Conservation (phyloP, 1,284 basidiomycete species). For the Retiboletus flavoniger region DNA sequence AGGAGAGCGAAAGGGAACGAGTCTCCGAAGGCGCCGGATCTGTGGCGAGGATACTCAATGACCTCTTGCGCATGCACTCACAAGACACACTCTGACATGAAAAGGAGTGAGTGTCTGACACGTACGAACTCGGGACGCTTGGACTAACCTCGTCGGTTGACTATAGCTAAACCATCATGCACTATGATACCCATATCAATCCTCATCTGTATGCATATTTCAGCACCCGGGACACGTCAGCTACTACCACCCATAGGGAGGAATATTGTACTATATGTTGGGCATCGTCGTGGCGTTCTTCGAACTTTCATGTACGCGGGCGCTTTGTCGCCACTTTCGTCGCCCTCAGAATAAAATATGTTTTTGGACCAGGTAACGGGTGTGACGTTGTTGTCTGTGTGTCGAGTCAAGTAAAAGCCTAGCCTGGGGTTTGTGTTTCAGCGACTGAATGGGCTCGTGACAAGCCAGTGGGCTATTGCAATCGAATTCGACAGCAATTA, state of each 20-base stretch:
- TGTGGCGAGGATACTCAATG: conserved; percentile 55
- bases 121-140: neutral
- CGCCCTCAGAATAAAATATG: conserved; percentile 1
- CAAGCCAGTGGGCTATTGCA: no score
- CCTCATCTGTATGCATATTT: conserved; percentile 36
- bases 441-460: no score
- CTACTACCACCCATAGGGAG: conserved; percentile 11
- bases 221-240: conserved; percentile 12
- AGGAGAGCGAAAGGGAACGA: conserved; percentile 47
- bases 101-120: conserved; percentile 27
- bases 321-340: neutral
- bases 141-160: conserved; percentile 16
- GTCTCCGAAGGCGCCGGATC: conserved; percentile 49
- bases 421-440: no score
- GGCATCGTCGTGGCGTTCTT: conserved; percentile 2
- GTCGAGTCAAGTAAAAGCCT: no score
- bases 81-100: conserved; percentile 27
- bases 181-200: conserved; percentile 27
- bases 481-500: no score
- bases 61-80: conserved; percentile 41
- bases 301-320: conserved; percentile 2
- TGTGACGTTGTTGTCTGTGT: no score
- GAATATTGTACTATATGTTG: conserved; percentile 23
- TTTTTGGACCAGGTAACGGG: neutral
- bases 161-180: conserved; percentile 17